Evolutionary conservation across 495 filamentous ascomycete species (phyloP).

Genomic region (Penicillium salamii): DNA sequence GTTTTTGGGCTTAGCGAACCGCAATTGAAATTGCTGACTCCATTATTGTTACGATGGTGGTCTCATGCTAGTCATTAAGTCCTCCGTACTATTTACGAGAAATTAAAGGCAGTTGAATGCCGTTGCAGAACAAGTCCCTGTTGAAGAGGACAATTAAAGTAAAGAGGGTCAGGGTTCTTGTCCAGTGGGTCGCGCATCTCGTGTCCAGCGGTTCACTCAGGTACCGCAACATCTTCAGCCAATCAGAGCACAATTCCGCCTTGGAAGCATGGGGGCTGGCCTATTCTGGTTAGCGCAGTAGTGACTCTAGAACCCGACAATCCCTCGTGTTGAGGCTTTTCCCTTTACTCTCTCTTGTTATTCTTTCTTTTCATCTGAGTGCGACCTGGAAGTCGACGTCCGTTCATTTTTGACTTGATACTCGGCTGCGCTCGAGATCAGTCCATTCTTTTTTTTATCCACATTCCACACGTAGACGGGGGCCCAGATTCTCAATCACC

Average conservation of each 20-base stretch:
- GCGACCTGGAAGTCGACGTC: conserved; percentile 32
- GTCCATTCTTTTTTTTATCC: conserved; percentile 33
- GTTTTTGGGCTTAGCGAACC: background rate
- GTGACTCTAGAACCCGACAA: background rate
- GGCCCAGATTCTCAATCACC: conserved; percentile 15
- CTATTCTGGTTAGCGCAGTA: background rate
- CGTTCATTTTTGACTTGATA: conserved; percentile 19
- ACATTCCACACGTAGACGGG: conserved; percentile 25
- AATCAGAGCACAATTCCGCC: background rate
- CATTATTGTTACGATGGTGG: too few relatives aligned
- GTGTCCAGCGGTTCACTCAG: conserved; percentile 2
- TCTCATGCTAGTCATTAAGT: too few relatives aligned
- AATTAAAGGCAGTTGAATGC: too few relatives aligned
- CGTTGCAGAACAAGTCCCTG: too few relatives aligned
- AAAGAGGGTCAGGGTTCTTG: conserved; percentile 2
- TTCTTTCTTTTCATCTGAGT: conserved; percentile 4
- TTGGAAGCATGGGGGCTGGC: background rate
- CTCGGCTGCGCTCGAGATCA: conserved; percentile 24
- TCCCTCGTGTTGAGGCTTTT: conserved; percentile 6
- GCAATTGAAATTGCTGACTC: background rate
- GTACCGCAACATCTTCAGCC: background rate
- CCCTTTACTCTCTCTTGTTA: background rate
- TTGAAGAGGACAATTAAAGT: background rate
- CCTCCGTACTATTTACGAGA: too few relatives aligned
- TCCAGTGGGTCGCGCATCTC: background rate